Conservation (phyloP, 2,329 filamentous ascomycete genomes). For the Colletotrichum eleusines region DNA sequence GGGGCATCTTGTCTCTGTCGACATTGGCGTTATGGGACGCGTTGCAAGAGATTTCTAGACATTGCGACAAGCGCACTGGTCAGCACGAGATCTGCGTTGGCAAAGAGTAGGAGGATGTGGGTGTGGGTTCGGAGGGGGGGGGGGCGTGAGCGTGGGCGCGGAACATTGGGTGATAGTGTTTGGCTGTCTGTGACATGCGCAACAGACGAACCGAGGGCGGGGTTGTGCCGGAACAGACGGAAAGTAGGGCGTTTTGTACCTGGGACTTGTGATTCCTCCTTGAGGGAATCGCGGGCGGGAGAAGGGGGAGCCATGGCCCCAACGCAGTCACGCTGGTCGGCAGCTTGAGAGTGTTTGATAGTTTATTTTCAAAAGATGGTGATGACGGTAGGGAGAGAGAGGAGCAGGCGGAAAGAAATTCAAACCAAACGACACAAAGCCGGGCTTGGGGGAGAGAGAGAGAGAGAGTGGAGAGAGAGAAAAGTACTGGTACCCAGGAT, state of each 20-base stretch:
- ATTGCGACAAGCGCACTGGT: slow-evolving; percentile 40
- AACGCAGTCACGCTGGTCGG: slow-evolving; percentile 3
- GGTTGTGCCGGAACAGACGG: slow-evolving; percentile 41
- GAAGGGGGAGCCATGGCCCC: slow-evolving; percentile 32
- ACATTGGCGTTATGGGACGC: slow-evolving; percentile 30
- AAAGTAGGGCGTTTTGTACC: slow-evolving; percentile 38
- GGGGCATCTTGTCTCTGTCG: slow-evolving; percentile 45
- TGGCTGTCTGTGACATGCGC: slow-evolving; percentile 41
- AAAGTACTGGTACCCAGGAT: slow-evolving; percentile 41
- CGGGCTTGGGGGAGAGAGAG: slow-evolving; percentile 19
- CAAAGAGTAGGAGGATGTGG: neutral
- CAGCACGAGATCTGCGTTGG: slow-evolving; percentile 29
- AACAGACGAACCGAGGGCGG: slow-evolving; percentile 42
- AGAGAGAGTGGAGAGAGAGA: slow-evolving; percentile 11
- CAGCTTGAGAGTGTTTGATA: neutral
- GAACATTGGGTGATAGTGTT: slow-evolving; percentile 21
- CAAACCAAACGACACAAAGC: slow-evolving; percentile 36
- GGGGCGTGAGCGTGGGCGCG: slow-evolving; percentile 1
- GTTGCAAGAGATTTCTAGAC: slow-evolving; percentile 32
- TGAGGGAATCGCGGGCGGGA: slow-evolving; percentile 27
- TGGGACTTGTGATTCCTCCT: slow-evolving; percentile 27
- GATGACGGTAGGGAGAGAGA: slow-evolving; percentile 26
- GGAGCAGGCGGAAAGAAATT: slow-evolving; percentile 35
- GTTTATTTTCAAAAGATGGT: neutral
- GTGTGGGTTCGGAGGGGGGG: slow-evolving; percentile 13